Evolutionary conservation across 257 asterid species (phyloP), one percentile per base, ranked within the genome.

Genomic region (Penstemon barbatus): DNA sequence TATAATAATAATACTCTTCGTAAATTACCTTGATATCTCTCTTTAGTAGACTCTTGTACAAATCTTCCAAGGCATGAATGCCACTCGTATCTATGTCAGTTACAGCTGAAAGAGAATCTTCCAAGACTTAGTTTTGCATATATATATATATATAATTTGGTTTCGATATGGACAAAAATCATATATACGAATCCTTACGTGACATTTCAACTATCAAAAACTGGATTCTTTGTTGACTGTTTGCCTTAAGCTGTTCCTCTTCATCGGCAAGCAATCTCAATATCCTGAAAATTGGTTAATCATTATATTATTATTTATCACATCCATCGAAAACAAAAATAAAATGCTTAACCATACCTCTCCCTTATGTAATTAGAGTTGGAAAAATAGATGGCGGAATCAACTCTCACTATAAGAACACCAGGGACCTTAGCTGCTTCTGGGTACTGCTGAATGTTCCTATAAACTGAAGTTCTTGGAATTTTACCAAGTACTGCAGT

Each of bases 71-170:
- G 10, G 96, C 79, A 80, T 91, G 96, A 36, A 94, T 84, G 7
- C 99, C 99, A 72, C 96, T 86, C 0, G 96, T 90, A 69, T 93
- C 99, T 33, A 93, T 83, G 48, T 91, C 99, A 36, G 88, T 89
- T 55, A 94, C 97, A 77, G 97, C 99, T 94, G 92, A 79, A 80
- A 36, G 37, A 50, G n/a, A 65, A n/a, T 25, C 33, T 5, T 45
- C 9, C 5, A 19, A 3, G 6, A n/a, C 39, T 11, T 57, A 25
- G 33, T 25, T 25, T 25, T 25, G 33, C 33, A 25, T 25, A 25
- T 25, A 25, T 25, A 25, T 19, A 19, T 25, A 25, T 25, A 25
- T 25, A 25, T 25, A 25, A 25, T 25, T 25, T 25, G 33, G 33
- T 25, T 25, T 25, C 33, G 33, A 25, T 25, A 25, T 25, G 33